These are phyloP conservation scores for Colletotrichum sojae DNA, from an alignment of 2,329 filamentous ascomycete species.

Conservation along the genomic window DNA sequence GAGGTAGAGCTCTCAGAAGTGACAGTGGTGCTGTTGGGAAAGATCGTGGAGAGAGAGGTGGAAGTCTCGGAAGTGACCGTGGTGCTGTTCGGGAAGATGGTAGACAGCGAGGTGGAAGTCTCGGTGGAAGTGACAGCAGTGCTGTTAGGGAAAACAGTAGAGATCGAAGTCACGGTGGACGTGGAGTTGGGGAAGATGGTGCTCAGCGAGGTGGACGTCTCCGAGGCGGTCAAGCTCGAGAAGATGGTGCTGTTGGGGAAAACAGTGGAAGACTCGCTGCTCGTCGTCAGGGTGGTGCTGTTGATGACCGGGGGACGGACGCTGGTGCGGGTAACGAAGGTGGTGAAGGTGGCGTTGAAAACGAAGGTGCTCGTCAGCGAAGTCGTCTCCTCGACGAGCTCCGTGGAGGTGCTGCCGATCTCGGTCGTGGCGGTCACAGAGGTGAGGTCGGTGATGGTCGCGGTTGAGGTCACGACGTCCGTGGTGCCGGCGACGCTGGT, in stretches of 20 bases:
- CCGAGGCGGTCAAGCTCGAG: not conserved
- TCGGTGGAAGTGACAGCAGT: not conserved
- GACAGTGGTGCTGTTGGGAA: not conserved
- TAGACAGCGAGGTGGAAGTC: not conserved
- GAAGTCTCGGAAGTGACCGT: not conserved
- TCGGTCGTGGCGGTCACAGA: constrained; percentile 29
- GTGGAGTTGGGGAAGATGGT: not conserved
- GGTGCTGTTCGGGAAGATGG: not conserved
- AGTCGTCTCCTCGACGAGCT: constrained; percentile 33
- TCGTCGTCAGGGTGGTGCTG: constrained; percentile 14
- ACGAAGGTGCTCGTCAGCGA: constrained; percentile 32
- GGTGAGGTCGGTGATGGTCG: not conserved
- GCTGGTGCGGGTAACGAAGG: constrained; percentile 36
- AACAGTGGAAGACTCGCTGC: not conserved
- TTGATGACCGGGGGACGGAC: constrained; percentile 11
- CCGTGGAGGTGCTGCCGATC: constrained; percentile 33
- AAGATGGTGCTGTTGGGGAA: constrained; percentile 2
- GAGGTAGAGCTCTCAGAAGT: not conserved
- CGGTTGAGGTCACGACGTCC: constrained; percentile 17
- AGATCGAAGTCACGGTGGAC: not conserved
- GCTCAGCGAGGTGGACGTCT: not conserved
- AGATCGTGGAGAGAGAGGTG: not conserved
- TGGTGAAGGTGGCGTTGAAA: constrained; percentile 38
- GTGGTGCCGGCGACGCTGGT: constrained; percentile 17
- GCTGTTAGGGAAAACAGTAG: not conserved